A percentile compares a stretch with the other conserved stretches of the same genome.
Evolutionary conservation across 331 rosid species (phyloP).

Genomic region (Malus hybrid): DNA sequence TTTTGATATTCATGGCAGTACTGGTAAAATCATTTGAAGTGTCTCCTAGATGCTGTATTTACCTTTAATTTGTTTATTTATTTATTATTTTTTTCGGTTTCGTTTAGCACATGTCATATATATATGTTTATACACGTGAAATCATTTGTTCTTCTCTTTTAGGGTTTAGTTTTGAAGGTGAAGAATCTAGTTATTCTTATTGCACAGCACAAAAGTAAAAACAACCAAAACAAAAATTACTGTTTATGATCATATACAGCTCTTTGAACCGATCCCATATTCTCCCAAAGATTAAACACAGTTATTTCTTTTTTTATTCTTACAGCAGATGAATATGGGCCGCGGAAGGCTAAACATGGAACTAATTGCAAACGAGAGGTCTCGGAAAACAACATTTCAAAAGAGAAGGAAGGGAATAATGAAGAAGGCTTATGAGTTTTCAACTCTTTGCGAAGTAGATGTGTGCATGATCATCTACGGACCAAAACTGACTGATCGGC

Average conservation of each 20-base stretch:
- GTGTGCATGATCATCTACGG: constrained; percentile 11
- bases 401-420: constrained; percentile 46
- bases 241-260: background rate
- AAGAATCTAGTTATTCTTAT: no score
- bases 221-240: background rate
- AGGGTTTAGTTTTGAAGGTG: no score
- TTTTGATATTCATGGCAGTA: background rate
- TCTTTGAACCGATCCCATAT: background rate
- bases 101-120: no score
- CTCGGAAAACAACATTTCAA: constrained; percentile 27
- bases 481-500: background rate
- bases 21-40: no score
- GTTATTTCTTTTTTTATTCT: background rate
- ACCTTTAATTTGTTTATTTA: no score
- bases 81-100: no score
- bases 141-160: no score
- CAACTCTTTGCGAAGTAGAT: constrained; percentile 11
- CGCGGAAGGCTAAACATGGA: constrained; percentile 42
- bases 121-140: no score
- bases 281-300: background rate
- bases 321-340: constrained; percentile 26
- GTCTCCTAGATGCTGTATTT: no score
- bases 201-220: no score
- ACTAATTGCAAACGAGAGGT: constrained; percentile 15
- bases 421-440: constrained; percentile 23